Conservation (phyloP, 2,329 filamentous ascomycete genomes). For the Fusarium keratoplasticum region DNA sequence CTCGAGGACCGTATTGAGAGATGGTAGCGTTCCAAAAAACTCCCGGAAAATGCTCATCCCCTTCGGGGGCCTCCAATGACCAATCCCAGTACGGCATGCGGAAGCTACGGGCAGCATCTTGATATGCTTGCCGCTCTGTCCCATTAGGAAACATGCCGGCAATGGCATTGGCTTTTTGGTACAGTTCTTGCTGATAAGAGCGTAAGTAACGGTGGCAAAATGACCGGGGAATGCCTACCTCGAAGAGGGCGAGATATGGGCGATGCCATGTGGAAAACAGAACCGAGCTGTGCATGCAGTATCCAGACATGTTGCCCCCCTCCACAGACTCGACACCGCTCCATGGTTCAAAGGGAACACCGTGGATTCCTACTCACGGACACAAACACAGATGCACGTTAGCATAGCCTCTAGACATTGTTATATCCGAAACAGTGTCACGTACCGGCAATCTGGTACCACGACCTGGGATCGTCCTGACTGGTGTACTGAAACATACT, state of each 20-base stretch:
- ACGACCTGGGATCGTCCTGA: constrained; percentile 74
- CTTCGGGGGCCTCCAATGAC: constrained; percentile 61
- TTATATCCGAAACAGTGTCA: constrained; percentile 16
- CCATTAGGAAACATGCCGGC: constrained; percentile 61
- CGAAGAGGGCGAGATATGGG: constrained; percentile 76
- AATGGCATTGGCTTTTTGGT: constrained; percentile 54
- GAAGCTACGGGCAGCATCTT: constrained; percentile 61
- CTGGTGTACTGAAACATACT: constrained; percentile 76
- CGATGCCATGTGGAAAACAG: constrained; percentile 88
- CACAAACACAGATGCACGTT: not conserved
- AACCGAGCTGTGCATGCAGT: constrained; percentile 81
- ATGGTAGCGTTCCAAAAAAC: constrained; percentile 62
- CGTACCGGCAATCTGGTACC: constrained; percentile 82
- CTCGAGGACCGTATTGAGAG: constrained; percentile 66
- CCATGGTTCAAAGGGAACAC: constrained; percentile 73
- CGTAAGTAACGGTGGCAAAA: constrained; percentile 27
- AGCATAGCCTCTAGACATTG: constrained; percentile 5
- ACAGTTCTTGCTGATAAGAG: constrained; percentile 51
- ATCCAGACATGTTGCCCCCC: constrained; percentile 71
- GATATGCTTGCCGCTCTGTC: constrained; percentile 61
- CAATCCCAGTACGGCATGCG: constrained; percentile 72
- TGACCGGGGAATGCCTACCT: constrained; percentile 52
- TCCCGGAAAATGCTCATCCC: constrained; percentile 60
- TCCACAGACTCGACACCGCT: constrained; percentile 61
- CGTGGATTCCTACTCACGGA: constrained; percentile 76